Evolutionary conservation across 371 early-diverging fungal genomes (phyloP), one percentile per base, ranked within the genome.

Genomic region (Dinochytrium kinnereticum): DNA sequence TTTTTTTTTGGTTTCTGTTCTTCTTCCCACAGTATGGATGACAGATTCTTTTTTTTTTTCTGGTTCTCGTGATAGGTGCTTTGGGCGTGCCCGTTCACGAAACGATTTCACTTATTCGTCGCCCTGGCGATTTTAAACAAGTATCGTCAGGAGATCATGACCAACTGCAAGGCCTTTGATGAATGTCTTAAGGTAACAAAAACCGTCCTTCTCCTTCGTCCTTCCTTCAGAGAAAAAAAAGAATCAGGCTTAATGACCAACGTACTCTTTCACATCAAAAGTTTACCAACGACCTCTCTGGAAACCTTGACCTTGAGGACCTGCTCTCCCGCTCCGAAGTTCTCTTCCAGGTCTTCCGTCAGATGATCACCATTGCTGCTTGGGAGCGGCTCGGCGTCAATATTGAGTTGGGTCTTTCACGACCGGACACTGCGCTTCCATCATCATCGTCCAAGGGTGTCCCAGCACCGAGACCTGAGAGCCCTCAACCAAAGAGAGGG

Each of bases 91-190:
- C 87, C 94, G 74, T 79, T 93, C 59, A 89, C 93, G 15, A 87
- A 86, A 7, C 87, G 94, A 69, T 92, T 94, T 78, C 89, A 94
- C 55, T 79, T 96, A 59, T 96, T 98, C 82, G 88, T 98, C 10
- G 97, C 96, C 0, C 79, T 95, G 65, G 94, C 96, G 28, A 92
- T 98, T 10, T 76, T 98, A 44, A 94, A 96, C 69, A 84, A 90
- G 57, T 91, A 94, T 72, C 84, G 95, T 2, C 82, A 89, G n/a
- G 86, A 86, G 7, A 90, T 96, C 49, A 84, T 96, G 73, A 87
- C 89, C 28, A 86, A 91, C 64, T 80, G 94, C 49, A 74, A 80
- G 38, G 90, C 91, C 40, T 96, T 96, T 80, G 98, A 98, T 75
- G 96, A 96, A 74, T 86, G 92, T 24, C 84, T 98, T 30, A 96